These are phyloP conservation scores for Colletotrichum cordylinicola DNA, from an alignment of 2,329 filamentous ascomycete genomes.

Conservation along the genomic window DNA sequence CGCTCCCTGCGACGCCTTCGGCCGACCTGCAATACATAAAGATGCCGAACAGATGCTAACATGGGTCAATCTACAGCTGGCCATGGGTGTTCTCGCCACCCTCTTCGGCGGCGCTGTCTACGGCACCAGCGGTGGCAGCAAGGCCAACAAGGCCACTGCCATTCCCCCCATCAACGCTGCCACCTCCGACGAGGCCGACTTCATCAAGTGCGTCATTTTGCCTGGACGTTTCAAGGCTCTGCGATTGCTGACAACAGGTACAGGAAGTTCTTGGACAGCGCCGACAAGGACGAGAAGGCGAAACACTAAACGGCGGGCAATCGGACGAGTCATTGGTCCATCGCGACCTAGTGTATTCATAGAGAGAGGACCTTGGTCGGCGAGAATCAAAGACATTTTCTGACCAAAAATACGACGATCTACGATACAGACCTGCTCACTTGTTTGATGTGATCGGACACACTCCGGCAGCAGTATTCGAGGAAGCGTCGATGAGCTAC, in stretches of 20 bases:
- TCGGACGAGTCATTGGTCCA: conserved; percentile 15
- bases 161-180: conserved; percentile 67
- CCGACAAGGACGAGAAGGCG: conserved; percentile 46
- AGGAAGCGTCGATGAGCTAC: not conserved
- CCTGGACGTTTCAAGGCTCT: not conserved
- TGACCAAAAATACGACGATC: not conserved
- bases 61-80: conserved; percentile 47
- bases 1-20: not conserved
- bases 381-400: conserved; percentile 21
- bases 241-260: conserved; percentile 19
- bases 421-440: not conserved
- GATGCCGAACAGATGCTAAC: conserved; percentile 23
- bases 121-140: conserved; percentile 55
- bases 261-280: conserved; percentile 54
- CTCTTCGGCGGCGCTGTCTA: conserved; percentile 41
- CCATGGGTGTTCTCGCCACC: conserved; percentile 60
- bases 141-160: conserved; percentile 41
- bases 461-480: not conserved
- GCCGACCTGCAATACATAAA: not conserved
- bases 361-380: conserved; percentile 11
- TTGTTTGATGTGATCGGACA: not conserved
- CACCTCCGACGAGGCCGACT: conserved; percentile 67
- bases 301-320: conserved; percentile 41
- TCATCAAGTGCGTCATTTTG: conserved; percentile 61
- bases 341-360: conserved; percentile 21